Evolutionary conservation across 164 flowering plant genomes (phyloP).

Genomic region (Saururus chinensis): DNA sequence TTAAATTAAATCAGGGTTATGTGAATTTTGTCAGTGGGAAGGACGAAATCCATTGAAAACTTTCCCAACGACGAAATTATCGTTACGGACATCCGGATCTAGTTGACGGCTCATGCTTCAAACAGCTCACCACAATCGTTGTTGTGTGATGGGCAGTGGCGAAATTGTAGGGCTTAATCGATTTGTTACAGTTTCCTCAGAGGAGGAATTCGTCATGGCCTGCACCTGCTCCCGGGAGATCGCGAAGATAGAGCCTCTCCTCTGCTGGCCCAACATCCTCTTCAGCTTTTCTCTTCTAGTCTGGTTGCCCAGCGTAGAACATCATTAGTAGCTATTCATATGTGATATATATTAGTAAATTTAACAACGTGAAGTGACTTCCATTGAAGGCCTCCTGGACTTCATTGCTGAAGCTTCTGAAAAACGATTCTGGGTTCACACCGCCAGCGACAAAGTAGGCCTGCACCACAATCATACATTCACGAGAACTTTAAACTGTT

Average conservation of each 20-base stretch:
- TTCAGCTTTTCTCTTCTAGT: slow-evolving; percentile 18
- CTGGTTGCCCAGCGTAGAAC: too few species aligned
- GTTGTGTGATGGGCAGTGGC: slow-evolving; percentile 15
- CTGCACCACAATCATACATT: slow-evolving; percentile 13
- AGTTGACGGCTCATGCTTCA: slow-evolving; percentile 18
- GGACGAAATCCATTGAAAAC: too few species aligned
- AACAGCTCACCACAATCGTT: slow-evolving; percentile 25
- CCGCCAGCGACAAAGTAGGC: slow-evolving; percentile 41
- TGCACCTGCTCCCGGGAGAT: slow-evolving; percentile 34
- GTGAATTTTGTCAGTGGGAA: too few species aligned
- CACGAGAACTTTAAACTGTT: not conserved
- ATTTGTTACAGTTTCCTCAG: slow-evolving; percentile 1
- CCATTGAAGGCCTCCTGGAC: slow-evolving; percentile 56
- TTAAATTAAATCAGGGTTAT: too few species aligned
- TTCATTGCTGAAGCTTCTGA: slow-evolving; percentile 42
- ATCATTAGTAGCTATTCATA: too few species aligned
- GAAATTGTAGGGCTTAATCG: slow-evolving; percentile 22
- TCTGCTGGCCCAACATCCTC: slow-evolving; percentile 20
- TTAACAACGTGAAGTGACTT: not conserved
- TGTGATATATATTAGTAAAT: too few species aligned
- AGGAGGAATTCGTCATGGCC: slow-evolving; percentile 18
- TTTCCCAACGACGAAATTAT: too few species aligned
- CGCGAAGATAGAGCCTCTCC: slow-evolving; percentile 19
- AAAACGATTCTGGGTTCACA: slow-evolving; percentile 42
- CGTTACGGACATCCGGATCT: too few species aligned